These are phyloP conservation scores for Vaccinium myrtillus DNA, from an alignment of 148 eudicot species.

Conservation along the genomic window DNA sequence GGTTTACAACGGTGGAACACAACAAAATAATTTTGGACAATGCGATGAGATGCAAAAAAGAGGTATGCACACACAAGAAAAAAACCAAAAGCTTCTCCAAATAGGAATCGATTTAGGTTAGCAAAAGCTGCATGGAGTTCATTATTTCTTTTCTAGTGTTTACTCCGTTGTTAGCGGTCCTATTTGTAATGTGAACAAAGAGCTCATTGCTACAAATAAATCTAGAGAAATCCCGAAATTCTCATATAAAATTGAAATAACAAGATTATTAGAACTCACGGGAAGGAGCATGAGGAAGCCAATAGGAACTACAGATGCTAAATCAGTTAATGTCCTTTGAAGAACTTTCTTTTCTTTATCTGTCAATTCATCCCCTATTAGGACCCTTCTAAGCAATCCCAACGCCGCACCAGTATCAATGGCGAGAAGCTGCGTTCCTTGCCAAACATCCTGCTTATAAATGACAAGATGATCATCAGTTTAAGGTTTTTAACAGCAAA, in stretches of 20 bases:
- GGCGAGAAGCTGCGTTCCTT: conserved; percentile 97
- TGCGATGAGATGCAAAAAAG: neutral
- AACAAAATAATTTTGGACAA: neutral
- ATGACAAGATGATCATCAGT: conserved; percentile 7
- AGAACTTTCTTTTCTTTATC: conserved; percentile 87
- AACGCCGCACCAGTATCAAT: conserved; percentile 78
- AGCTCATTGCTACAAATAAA: neutral
- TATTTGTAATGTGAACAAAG: neutral
- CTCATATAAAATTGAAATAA: neutral
- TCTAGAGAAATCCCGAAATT: neutral
- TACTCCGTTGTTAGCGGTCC: neutral
- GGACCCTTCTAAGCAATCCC: conserved; percentile 74
- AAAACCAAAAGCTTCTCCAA: neutral
- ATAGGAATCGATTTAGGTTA: neutral
- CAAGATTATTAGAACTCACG: conserved; percentile 47
- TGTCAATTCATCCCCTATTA: conserved; percentile 83
- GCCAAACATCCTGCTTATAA: conserved; percentile 80
- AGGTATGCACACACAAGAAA: neutral
- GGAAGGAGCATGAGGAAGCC: conserved; percentile 99
- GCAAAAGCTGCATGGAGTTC: neutral
- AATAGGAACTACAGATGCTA: conserved; percentile 93
- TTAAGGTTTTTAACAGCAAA: neutral
- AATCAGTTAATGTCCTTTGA: conserved; percentile 75
- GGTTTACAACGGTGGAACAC: neutral
- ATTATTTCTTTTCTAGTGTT: neutral